These are phyloP conservation scores for Dissophora globulifera DNA, from an alignment of 192 early-diverging fungal species.

Conservation along the genomic window DNA sequence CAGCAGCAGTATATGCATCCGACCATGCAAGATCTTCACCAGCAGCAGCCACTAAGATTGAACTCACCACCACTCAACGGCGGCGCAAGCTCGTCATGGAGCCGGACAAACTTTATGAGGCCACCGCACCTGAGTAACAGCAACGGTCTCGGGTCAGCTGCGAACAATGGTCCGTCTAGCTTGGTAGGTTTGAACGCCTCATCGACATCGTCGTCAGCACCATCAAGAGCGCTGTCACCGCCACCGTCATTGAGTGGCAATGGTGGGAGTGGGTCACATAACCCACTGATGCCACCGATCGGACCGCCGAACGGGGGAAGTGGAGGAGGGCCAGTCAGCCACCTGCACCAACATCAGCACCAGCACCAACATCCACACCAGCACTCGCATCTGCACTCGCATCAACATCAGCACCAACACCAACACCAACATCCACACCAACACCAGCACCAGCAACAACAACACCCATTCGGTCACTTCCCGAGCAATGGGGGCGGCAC, in stretches of 20 bases:
- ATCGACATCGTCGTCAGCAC: slow-evolving; percentile 2
- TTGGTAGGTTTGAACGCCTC: not conserved
- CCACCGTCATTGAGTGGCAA: slow-evolving; percentile 1
- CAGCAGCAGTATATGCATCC: slow-evolving; percentile 16
- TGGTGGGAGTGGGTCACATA: slow-evolving; percentile 11
- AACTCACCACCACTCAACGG: slow-evolving; percentile 14
- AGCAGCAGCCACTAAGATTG: slow-evolving; percentile 10
- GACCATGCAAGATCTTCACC: slow-evolving; percentile 9
- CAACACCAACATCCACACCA: too few relatives aligned
- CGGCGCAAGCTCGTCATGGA: slow-evolving; percentile 7
- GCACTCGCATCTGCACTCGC: too few relatives aligned
- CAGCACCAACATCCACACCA: too few relatives aligned
- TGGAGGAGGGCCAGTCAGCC: too few relatives aligned
- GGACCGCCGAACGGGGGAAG: slow-evolving; percentile 8
- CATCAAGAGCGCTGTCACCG: slow-evolving; percentile 8
- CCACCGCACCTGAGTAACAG: slow-evolving; percentile 12
- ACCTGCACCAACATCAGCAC: too few relatives aligned
- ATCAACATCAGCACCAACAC: too few relatives aligned
- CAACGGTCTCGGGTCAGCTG: not conserved
- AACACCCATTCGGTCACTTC: slow-evolving; percentile 15
- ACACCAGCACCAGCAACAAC: slow-evolving; percentile 12
- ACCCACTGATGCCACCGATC: slow-evolving; percentile 14
- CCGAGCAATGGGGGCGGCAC: slow-evolving; percentile 5
- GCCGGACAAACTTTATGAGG: slow-evolving; percentile 7
- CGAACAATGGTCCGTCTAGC: not conserved